Conservation (phyloP, 345 rosid genomes). For the Arabis alpina region DNA sequence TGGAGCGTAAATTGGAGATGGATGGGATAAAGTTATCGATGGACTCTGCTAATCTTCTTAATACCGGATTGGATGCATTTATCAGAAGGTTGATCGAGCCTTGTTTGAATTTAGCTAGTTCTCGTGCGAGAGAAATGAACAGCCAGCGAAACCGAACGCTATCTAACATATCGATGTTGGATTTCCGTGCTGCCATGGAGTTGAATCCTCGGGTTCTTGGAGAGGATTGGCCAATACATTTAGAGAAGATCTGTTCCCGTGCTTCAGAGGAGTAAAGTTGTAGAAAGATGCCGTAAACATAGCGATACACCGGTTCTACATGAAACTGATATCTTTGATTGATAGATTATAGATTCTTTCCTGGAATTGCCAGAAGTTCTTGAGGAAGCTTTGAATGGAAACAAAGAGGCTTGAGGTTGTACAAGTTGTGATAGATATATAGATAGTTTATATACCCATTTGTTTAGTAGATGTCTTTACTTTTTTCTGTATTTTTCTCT, state of each 20-base stretch:
- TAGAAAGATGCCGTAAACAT: constrained; percentile 4
- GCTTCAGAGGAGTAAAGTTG: constrained; percentile 50
- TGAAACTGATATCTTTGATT: constrained; percentile 18
- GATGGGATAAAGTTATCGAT: constrained; percentile 59
- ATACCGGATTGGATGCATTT: constrained; percentile 65
- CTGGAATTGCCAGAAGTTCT: constrained; percentile 32
- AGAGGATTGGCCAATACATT: constrained; percentile 66
- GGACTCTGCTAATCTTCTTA: constrained; percentile 71
- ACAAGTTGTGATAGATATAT: constrained; percentile 38
- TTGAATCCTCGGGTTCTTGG: constrained; percentile 77
- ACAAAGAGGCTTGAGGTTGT: constrained; percentile 31
- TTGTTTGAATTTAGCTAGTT: constrained; percentile 58
- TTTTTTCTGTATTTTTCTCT: constrained; percentile 4
- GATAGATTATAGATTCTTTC: constrained; percentile 34
- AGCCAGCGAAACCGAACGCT: constrained; percentile 31
- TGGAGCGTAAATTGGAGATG: constrained; percentile 63
- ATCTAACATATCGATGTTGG: constrained; percentile 54
- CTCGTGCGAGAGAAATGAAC: constrained; percentile 42
- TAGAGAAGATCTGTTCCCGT: constrained; percentile 61
- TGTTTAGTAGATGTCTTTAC: constrained; percentile 35
- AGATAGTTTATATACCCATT: constrained; percentile 33
- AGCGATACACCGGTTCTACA: constrained; percentile 24
- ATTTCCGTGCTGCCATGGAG: constrained; percentile 70
- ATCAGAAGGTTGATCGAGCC: constrained; percentile 77
- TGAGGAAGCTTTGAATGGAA: constrained; percentile 33